Evolutionary conservation across 2,329 filamentous ascomycete species (phyloP).

Genomic region (Neonectria coccinea): DNA sequence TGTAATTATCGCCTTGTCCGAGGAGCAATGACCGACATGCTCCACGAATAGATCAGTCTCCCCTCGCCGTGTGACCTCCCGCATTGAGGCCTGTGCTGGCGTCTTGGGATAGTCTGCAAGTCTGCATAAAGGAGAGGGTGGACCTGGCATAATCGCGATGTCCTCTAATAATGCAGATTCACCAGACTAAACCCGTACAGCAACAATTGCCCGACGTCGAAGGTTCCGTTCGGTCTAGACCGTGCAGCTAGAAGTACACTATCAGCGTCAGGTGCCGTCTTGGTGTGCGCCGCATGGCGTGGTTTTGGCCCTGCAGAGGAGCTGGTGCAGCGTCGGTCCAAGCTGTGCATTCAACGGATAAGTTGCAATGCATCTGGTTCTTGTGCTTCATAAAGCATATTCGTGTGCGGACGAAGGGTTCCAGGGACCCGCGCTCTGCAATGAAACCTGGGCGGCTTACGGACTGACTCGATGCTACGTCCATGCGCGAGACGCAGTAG

Average conservation of each 20-base stretch:
- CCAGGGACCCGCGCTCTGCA: neutral
- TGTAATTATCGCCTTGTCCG: neutral
- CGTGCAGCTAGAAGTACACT: neutral
- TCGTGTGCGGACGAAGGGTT: neutral
- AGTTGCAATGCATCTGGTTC: neutral
- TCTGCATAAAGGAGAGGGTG: constrained; percentile 3
- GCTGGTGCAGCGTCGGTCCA: neutral
- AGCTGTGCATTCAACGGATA: neutral
- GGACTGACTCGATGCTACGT: neutral
- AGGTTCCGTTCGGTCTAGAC: neutral
- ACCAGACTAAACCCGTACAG: neutral
- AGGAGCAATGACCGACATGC: neutral
- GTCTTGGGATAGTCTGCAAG: neutral
- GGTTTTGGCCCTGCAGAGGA: neutral
- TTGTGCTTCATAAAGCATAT: neutral
- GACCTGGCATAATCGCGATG: neutral
- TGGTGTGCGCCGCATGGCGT: constrained; percentile 6
- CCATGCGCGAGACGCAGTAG: neutral
- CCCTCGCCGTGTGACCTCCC: constrained; percentile 1
- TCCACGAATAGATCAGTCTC: neutral
- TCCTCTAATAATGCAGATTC: neutral
- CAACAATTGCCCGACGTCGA: neutral
- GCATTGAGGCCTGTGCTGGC: constrained; percentile 1
- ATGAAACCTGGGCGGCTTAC: neutral
- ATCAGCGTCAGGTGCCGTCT: neutral